Conservation (phyloP, 352 stramenopile species). For the Pythium vanterpoolii region DNA sequence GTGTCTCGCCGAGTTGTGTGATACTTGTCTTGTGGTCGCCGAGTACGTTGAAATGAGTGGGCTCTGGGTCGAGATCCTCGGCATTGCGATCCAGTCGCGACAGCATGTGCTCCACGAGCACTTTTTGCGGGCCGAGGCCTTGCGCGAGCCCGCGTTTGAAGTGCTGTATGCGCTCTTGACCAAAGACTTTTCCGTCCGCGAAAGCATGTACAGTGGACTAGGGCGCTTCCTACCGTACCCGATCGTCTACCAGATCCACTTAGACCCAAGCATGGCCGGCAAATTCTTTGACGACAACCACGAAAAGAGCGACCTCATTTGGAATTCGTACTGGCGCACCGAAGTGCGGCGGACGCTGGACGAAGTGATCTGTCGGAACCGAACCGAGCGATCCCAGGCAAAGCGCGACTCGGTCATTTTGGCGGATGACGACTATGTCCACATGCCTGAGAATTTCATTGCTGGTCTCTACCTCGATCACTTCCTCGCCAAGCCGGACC, state of each 20-base stretch:
- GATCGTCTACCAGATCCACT: constrained; percentile 80
- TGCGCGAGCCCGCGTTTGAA: constrained; percentile 78
- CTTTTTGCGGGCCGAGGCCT: constrained; percentile 67
- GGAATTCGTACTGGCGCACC: constrained; percentile 74
- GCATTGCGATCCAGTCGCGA: constrained; percentile 71
- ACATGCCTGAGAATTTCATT: constrained; percentile 62
- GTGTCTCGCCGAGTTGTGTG: constrained; percentile 73
- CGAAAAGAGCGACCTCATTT: constrained; percentile 81
- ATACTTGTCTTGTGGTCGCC: constrained; percentile 68
- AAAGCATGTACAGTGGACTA: constrained; percentile 71
- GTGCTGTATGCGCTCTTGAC: constrained; percentile 73
- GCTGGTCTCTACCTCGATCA: constrained; percentile 71
- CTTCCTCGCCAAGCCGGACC: constrained; percentile 68
- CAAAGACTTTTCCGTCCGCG: constrained; percentile 62
- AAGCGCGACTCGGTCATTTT: constrained; percentile 80
- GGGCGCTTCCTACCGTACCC: constrained; percentile 77
- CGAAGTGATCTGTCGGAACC: constrained; percentile 75
- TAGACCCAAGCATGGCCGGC: constrained; percentile 64
- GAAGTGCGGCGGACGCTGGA: constrained; percentile 76
- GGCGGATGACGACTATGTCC: constrained; percentile 63
- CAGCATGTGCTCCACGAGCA: constrained; percentile 82
- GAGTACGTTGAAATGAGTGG: constrained; percentile 73
- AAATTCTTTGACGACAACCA: constrained; percentile 85
- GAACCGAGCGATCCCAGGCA: constrained; percentile 58
- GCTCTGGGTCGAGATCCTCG: constrained; percentile 77